These are phyloP conservation scores for Arthrobotrys pseudoclavata DNA, from an alignment of 2,329 filamentous ascomycete species.

Conservation along the genomic window DNA sequence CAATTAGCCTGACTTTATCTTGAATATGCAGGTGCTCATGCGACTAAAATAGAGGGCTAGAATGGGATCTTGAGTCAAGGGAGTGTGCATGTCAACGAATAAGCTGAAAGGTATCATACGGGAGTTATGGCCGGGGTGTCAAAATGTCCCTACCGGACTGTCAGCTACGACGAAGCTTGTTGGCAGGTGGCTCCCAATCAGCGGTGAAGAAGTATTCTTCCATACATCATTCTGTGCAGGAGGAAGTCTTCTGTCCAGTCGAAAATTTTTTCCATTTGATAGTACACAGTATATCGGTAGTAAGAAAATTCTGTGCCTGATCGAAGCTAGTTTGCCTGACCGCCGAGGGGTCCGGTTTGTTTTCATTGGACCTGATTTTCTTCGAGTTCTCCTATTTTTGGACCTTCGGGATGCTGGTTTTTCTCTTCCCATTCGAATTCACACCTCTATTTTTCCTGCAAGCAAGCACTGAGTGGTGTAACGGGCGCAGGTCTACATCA, in stretches of 20 bases:
- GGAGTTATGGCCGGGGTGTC: neutral
- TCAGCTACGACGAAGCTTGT: conserved; percentile 10
- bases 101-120: conserved; percentile 30
- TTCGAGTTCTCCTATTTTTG: neutral
- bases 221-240: conserved; percentile 26
- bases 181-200: conserved; percentile 28
- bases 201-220: conserved; percentile 8
- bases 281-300: neutral
- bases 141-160: conserved; percentile 18
- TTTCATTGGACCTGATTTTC: no score
- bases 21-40: conserved; percentile 28
- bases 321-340: neutral
- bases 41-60: conserved; percentile 14
- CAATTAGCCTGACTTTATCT: conserved; percentile 1
- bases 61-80: neutral
- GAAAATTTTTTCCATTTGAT: conserved; percentile 26
- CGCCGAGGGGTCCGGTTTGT: conserved; percentile 5
- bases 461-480: conserved; percentile 23
- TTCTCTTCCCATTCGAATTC: neutral
- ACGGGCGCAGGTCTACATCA: conserved; percentile 52
- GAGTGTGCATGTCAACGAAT: conserved; percentile 22
- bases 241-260: neutral
- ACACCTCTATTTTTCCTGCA: conserved; percentile 13
- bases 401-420: neutral
- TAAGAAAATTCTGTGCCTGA: neutral